phyloP scores from a whole-genome alignment of 495 filamentous ascomycete species.

The Lasiosphaeria miniovina region DNA sequence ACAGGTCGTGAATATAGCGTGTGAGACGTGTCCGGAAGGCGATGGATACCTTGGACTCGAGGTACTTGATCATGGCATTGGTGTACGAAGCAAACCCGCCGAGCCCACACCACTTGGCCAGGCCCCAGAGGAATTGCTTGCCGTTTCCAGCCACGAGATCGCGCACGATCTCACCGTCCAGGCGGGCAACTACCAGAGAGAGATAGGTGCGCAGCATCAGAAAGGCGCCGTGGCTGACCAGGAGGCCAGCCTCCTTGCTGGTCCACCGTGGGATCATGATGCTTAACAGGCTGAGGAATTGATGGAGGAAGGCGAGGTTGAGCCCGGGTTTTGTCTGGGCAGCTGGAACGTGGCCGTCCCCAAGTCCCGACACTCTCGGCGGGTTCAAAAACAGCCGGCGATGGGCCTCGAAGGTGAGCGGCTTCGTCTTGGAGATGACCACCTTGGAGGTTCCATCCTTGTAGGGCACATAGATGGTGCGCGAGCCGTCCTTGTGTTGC shows the following conservation, averaged over 20 bases:
- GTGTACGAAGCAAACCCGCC: conserved; percentile 80
- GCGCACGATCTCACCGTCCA: conserved; percentile 95
- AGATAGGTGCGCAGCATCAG: conserved; percentile 90
- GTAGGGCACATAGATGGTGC: conserved; percentile 93
- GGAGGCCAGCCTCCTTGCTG: conserved; percentile 88
- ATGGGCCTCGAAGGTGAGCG: conserved; percentile 93
- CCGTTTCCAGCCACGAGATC: conserved; percentile 95
- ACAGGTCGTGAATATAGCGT: conserved; percentile 95
- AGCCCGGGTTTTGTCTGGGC: conserved; percentile 88
- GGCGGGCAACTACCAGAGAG: conserved; percentile 82
- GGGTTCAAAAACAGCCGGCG: conserved; percentile 90
- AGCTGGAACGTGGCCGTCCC: conserved; percentile 79
- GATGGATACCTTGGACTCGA: conserved; percentile 97
- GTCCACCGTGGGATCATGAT: conserved; percentile 97
- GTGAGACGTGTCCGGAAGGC: conserved; percentile 96
- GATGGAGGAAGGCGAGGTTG: conserved; percentile 97
- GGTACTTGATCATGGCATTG: conserved; percentile 96
- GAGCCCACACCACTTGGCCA: conserved; percentile 68
- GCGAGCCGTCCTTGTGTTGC: conserved; percentile 86
- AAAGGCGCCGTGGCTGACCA: conserved; percentile 84
- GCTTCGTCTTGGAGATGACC: conserved; percentile 87
- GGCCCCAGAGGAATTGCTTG: conserved; percentile 80
- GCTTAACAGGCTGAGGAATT: conserved; percentile 89
- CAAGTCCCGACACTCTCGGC: conserved; percentile 69
- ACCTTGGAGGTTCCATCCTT: conserved; percentile 84